Base-by-base conservation (phyloP, 192 early-diverging fungal species). In the Umbelopsis sp. region DNA sequence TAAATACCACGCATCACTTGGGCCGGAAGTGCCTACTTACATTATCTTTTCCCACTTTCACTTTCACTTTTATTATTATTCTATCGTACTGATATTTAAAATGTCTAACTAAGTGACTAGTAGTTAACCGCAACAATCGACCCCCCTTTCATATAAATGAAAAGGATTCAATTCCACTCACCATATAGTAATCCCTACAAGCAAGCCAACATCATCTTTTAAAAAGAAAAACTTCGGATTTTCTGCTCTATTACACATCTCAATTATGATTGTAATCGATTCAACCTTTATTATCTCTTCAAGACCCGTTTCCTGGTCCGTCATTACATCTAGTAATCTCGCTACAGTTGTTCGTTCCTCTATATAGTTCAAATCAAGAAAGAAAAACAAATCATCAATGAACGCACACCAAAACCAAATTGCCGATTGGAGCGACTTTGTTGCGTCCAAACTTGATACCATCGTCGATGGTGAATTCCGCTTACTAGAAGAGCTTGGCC, bases 401-500 rank as follows among this genome's bases (percentile, higher is more conserved):
- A 62, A 36, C 31, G n/a, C 31, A 34, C 29, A 62, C 17, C 29
- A 62, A 62, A 34, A 62, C 17, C 56, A 62, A 3, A 2, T 31
- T 16, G 34, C 34, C 34, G 56, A 70, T 26, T 70, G 68, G 68
- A 29, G 22, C 52, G 68, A 70, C 47, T 53, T 71, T 56, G 70
- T 54, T n/a, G 51, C 49, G 2, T 54, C 70, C 43, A 56, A 56
- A 32, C 36, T 71, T 29, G 70, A 71, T 54, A 71, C 70, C 66
- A 29, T 36, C 31, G 43, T 71, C 50, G 70, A 56, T 71, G 56
- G 45, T 66, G 71, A 75, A n/a, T 82, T 82, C 68, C 75, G 80
- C 44, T 73, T 86, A 41, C 51, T 86, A 24, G 84, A 86, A 38
- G 82, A 80, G 36, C 80, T 93, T 10, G 91, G 91, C 45, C 85